Base-by-base conservation (phyloP, 2,329 filamentous ascomycete species). In the Aspergillus sp. region DNA sequence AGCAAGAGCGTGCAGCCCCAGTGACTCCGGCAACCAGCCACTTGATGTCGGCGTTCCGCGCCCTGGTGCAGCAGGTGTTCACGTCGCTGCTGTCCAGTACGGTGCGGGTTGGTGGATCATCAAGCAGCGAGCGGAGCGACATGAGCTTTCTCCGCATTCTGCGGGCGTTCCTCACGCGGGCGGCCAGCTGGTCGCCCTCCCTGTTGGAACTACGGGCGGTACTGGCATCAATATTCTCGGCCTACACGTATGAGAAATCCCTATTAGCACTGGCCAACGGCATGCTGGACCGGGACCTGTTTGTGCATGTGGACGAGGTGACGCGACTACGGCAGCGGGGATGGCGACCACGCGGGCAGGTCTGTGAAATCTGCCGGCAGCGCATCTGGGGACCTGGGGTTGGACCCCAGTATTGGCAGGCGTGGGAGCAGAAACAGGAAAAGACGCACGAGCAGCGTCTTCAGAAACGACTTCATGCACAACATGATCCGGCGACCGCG, bases 181-280 rank as follows among this genome's bases (percentile, higher is more conserved):
- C 93, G 0, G 90, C 92, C 0, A 84, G 86, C 23, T 88, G 89
- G 17, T 96, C 92, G 0, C 93, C 95, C 0, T 96, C 90, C 11
- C 82, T 99, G 1, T 89, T 91, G 1, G 92, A 98, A 72, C 83
- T 99, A 3, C 89, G 95, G 48, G 86, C 86, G 6, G 93, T 98
- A 0, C 84, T 99, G 2, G 82, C 87, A 1, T 95, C 93, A 11
- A 94, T 99, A 58, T 98, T 99, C 77, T 88, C 94, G 0, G 94
- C 95, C 0, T 99, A 99, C 73, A 89, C 92, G 0, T 97, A 98
- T 73, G 95, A 99, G 75, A 91, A 94, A 73, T 93, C 90, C 0
- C 90, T 99, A 15, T 83, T 99, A 19, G 83, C 85, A 1, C 85
- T 99, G 3, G 92, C 95, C 0, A 96, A 94, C 73, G 85, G 89